Percentiles rank a stretch among this genome's conserved stretches.
Evolutionary conservation across 2,329 filamentous ascomycete species (phyloP).

Genomic region (Pleomassaria siparia): DNA sequence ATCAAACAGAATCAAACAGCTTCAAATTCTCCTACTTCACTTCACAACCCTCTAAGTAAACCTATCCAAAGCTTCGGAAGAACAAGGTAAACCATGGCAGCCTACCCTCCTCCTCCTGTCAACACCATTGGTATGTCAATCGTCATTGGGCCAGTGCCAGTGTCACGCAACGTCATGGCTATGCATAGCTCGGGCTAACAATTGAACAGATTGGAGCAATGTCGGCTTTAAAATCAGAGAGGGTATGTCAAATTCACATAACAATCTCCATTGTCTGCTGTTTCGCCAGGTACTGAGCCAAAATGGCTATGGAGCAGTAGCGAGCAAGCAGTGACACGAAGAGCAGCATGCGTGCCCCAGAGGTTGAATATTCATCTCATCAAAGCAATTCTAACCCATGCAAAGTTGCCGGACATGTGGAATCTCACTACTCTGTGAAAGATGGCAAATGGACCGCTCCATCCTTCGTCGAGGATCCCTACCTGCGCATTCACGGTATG

Average conservation of each 20-base stretch:
- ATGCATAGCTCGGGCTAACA: slow-evolving; percentile 7
- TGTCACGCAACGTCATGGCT: background rate
- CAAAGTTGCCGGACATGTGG: slow-evolving; percentile 91
- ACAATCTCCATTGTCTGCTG: background rate
- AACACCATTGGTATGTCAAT: slow-evolving; percentile 66
- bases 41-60: slow-evolving; percentile 3
- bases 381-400: background rate
- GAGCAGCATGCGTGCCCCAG: too few relatives aligned
- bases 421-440: slow-evolving; percentile 76
- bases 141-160: background rate
- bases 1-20: slow-evolving; percentile 20
- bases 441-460: slow-evolving; percentile 78
- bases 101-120: slow-evolving; percentile 70
- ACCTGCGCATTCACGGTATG: slow-evolving; percentile 90
- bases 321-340: too few relatives aligned
- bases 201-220: slow-evolving; percentile 75
- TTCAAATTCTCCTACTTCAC: background rate
- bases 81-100: slow-evolving; percentile 28
- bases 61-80: slow-evolving; percentile 3
- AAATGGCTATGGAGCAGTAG: too few relatives aligned
- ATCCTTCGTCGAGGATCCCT: slow-evolving; percentile 78
- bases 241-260: slow-evolving; percentile 57
- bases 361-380: too few relatives aligned
- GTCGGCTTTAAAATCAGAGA: slow-evolving; percentile 92
- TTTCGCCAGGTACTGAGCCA: background rate